A percentile compares a stretch with the other conserved stretches of the same genome.
phyloP scores from a whole-genome alignment of 2,329 filamentous ascomycete genomes.

The Cadophora gregata region DNA sequence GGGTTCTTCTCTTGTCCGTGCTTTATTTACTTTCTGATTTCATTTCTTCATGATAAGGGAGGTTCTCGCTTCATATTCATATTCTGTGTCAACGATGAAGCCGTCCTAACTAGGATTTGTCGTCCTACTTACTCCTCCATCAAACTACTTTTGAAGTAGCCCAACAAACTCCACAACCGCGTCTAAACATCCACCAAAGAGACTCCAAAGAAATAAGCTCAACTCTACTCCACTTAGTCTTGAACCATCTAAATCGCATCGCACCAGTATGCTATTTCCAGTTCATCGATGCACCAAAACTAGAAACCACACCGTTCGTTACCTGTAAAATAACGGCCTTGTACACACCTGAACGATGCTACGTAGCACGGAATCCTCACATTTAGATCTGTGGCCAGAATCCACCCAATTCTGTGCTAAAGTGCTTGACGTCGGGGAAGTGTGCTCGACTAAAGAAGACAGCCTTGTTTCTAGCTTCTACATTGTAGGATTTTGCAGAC shows the following conservation, averaged over 20 bases:
- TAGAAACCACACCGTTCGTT: background rate
- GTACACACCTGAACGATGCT: background rate
- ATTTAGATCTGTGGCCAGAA: background rate
- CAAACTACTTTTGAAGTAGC: background rate
- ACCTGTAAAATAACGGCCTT: background rate
- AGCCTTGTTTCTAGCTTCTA: no score
- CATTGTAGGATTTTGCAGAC: background rate
- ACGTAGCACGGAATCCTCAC: background rate
- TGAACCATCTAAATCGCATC: background rate
- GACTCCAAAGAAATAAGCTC: background rate
- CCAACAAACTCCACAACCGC: background rate
- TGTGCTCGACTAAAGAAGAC: no score
- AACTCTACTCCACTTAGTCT: background rate
- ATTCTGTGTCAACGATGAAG: background rate
- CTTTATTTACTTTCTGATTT: background rate
- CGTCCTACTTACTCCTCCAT: no score
- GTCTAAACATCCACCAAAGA: background rate
- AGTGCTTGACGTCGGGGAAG: no score
- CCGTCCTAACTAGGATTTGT: background rate
- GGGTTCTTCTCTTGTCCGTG: background rate
- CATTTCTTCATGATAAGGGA: background rate
- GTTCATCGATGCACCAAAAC: background rate
- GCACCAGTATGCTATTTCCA: background rate
- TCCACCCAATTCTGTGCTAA: no score
- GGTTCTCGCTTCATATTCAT: background rate